phyloP scores from a whole-genome alignment of 1,139 yeast species.

The Hyphopichia buzzinii region DNA sequence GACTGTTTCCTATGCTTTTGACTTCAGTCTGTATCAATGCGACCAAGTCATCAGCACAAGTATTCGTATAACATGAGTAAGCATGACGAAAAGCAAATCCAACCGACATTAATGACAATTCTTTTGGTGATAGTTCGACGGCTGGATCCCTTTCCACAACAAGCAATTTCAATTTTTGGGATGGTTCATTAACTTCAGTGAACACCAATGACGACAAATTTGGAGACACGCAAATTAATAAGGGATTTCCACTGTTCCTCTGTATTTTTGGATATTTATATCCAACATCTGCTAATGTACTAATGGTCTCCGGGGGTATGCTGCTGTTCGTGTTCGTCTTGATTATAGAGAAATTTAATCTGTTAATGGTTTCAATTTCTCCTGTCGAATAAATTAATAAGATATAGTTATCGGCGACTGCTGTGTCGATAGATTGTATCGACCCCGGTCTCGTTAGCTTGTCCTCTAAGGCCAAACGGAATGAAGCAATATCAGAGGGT shows the following conservation, averaged over 20 bases:
- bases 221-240: slow-evolving; percentile 53
- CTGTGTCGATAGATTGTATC: slow-evolving; percentile 20
- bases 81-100: slow-evolving; percentile 68
- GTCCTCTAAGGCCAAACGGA: slow-evolving; percentile 22
- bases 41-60: slow-evolving; percentile 65
- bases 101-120: slow-evolving; percentile 46
- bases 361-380: slow-evolving; percentile 38
- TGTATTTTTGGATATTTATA: slow-evolving; percentile 40
- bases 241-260: slow-evolving; percentile 22
- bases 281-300: slow-evolving; percentile 58
- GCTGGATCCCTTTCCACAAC: slow-evolving; percentile 25
- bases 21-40: slow-evolving; percentile 52
- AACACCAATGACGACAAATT: slow-evolving; percentile 51
- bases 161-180: slow-evolving; percentile 21
- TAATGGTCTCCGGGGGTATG: slow-evolving; percentile 30
- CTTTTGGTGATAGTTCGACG: slow-evolving; percentile 22
- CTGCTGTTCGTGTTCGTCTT: slow-evolving; percentile 7
- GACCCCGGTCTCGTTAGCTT: slow-evolving; percentile 19
- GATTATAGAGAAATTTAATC: slow-evolving; percentile 28
- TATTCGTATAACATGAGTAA: slow-evolving; percentile 61
- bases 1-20: slow-evolving; percentile 19
- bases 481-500: slow-evolving; percentile 6
- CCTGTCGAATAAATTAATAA: slow-evolving; percentile 40
- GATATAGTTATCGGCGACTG: slow-evolving; percentile 23
- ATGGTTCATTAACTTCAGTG: slow-evolving; percentile 21